Evolutionary conservation across 2,329 filamentous ascomycete species (phyloP), one percentile per base, ranked within the genome.

Genomic region (Podosphaera fusca): DNA sequence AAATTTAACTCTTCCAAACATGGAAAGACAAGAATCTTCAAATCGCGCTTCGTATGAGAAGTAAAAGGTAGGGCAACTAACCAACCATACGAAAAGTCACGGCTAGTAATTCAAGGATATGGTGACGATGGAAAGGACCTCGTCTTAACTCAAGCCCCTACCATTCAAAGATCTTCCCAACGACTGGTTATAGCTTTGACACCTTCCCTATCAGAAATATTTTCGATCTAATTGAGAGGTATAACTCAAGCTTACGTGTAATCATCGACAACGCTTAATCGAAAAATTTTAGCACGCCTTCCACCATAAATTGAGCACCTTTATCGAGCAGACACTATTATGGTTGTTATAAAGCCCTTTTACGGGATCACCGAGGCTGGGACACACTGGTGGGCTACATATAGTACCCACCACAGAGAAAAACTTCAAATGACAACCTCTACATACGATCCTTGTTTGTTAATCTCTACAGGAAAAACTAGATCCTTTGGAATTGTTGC

Each of bases 361-460:
- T 55, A 57, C 29, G 50, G 50, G 49, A 42, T 57, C n/a, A 2
- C 56, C 14, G 56, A 57, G 36, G 49, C 56, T 21, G 50, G 56
- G 31, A 55, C 33, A 4, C 56, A 57, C 36, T 55, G 50, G 56
- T 57, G 30, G 33, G 40, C 30, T 9, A 57, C 56, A 3, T 57
- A 57, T 29, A 12, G 10, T 40, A 55, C 12, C 12, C 56, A 57
- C 49, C 56, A 57, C 51, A 36, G 14, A 40, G 35, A 57, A 12
- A 49, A 50, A 45, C 56, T 57, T 31, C 9, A 12, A 35, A 49
- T 57, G 56, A 29, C 9, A n/a, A 51, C 33, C 12, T 54, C 49
- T 4, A 57, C 49, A 7, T 57, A 53, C 34, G 56, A 57, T 36
- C 36, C 52, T 2, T 57, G 51, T n/a, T 30, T 54, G 2, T 35